Evolutionary conservation across 495 filamentous ascomycete genomes (phyloP), one percentile per base, ranked within the genome.

Genomic region (Podospora pseudoanserina): DNA sequence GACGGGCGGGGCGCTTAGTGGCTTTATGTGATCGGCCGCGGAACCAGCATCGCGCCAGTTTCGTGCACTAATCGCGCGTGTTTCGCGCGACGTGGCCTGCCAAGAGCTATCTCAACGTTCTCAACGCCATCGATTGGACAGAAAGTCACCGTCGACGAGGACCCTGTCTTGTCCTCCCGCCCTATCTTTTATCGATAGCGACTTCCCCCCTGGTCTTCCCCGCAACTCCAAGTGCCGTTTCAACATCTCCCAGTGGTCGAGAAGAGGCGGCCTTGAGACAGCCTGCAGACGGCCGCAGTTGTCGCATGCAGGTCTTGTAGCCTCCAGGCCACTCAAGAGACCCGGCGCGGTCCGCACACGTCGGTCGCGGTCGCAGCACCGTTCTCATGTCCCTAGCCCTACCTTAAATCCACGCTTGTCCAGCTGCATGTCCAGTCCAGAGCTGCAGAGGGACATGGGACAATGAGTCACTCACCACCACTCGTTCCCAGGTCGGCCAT

Each of bases 161-260:
- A 39, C 6, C 54, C 32, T 65, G 32, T 26, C 60, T 20, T 20
- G 58, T 28, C 16, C 5, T 30, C 64, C 67, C 60, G 64, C 67
- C 63, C 65, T 57, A 27, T 28, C 26, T 49, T 70, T 66, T 77
- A 76, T 77, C 75, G 75, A 77, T 77, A 77, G 75, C 75, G 75
- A 70, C 73, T 77, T 56, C 27, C 54, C 55, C 55, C n/a, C 60
- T 61, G 39, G 27, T n/a, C 28, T 59, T 55, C 68, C 69, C 68
- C 65, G 61, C 68, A 54, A 63, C 67, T 64, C 19, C 64, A 58
- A 26, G n/a, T 61, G 26, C 67, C 63, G 69, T 70, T 72, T 74
- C 74, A 68, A 27, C 30, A 34, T 20, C 28, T 65, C 58, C 60
- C 32, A 76, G 61, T 76, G 74, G 74, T 49, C 65, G 67, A 68